These are phyloP conservation scores for Holtermannia corniformis DNA, from an alignment of 768 basidiomycete species.

Conservation along the genomic window DNA sequence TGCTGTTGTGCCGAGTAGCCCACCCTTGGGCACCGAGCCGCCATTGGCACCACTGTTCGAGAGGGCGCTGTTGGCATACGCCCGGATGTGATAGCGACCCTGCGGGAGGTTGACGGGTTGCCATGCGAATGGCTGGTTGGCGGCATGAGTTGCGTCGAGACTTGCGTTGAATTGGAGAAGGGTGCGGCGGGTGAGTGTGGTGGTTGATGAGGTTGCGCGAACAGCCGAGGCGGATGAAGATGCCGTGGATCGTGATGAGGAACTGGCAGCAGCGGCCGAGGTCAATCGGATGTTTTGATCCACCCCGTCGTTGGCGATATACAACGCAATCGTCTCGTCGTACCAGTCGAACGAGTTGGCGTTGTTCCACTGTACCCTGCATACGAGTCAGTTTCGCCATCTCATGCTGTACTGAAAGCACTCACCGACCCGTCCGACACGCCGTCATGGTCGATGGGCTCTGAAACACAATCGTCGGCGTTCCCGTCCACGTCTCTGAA, in stretches of 20 bases:
- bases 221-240: constrained; percentile 4
- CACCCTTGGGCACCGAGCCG: background rate
- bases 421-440: background rate
- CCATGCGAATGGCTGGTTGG: background rate
- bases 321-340: background rate
- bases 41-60: background rate
- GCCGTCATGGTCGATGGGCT: background rate
- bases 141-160: background rate
- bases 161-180: background rate
- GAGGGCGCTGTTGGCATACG: background rate
- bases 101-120: background rate
- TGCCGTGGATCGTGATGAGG: constrained; percentile 4
- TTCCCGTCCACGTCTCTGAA: no score
- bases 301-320: background rate
- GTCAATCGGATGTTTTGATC: background rate
- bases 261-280: background rate
- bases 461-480: background rate
- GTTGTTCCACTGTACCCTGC: background rate
- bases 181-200: no score
- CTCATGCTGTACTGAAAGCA: background rate
- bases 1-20: background rate
- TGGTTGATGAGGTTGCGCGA: background rate
- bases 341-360: background rate
- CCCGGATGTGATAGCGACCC: background rate
- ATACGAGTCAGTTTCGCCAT: background rate